Percentiles rank a stretch among this genome's conserved stretches.
These are phyloP conservation scores for Kurtzmaniella quercitrusa DNA, from an alignment of 1,139 yeast genomes.

Conservation along the genomic window DNA sequence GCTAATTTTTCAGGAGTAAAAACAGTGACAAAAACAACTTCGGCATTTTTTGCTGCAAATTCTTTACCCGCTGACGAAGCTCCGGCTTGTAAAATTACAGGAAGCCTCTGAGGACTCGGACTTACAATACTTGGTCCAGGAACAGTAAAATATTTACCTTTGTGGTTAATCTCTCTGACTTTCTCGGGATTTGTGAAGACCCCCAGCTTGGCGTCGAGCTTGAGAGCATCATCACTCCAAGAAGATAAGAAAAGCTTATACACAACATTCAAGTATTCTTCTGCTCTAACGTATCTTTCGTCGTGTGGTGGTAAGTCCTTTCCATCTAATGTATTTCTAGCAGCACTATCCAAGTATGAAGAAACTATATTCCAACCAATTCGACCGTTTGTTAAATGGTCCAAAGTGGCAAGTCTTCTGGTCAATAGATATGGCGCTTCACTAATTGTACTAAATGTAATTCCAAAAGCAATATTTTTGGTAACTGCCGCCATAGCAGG, in stretches of 20 bases:
- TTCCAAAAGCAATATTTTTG: conserved; percentile 34
- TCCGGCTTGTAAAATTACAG: conserved; percentile 47
- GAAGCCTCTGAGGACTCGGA: conserved; percentile 43
- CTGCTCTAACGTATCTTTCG: conserved; percentile 38
- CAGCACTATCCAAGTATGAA: conserved; percentile 37
- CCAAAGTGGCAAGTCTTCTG: conserved; percentile 40
- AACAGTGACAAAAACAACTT: conserved; percentile 34
- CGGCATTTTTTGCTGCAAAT: conserved; percentile 45
- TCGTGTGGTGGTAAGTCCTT: conserved; percentile 35
- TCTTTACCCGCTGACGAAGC: conserved; percentile 40
- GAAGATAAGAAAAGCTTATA: conserved; percentile 38
- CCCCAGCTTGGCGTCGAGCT: conserved; percentile 26
- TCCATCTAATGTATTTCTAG: conserved; percentile 33
- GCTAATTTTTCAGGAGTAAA: conserved; percentile 27
- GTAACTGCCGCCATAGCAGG: conserved; percentile 42
- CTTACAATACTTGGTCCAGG: conserved; percentile 44
- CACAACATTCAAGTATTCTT: conserved; percentile 39
- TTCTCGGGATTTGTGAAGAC: conserved; percentile 36
- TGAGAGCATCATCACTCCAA: conserved; percentile 46
- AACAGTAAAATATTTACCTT: conserved; percentile 36
- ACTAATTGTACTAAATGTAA: conserved; percentile 41
- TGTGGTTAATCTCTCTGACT: conserved; percentile 37
- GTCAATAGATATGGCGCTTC: conserved; percentile 45
- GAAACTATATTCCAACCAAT: conserved; percentile 46
- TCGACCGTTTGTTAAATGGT: conserved; percentile 41